phyloP scores from a whole-genome alignment of 1,284 basidiomycete species.

The Heterobasidion parviporum region DNA sequence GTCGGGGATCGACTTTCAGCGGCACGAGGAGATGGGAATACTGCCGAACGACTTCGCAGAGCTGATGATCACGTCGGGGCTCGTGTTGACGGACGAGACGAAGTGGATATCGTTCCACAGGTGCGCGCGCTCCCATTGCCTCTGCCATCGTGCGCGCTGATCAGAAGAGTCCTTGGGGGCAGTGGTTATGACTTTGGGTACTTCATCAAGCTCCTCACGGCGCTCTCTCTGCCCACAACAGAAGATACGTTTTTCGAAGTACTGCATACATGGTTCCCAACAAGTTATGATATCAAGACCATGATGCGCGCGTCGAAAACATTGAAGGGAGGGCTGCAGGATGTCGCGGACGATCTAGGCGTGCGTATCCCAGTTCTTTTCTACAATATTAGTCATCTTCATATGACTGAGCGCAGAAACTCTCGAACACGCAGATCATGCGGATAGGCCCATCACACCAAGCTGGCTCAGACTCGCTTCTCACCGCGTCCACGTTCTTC shows the following conservation, averaged over 20 bases:
- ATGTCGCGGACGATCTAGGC: slow-evolving; percentile 91
- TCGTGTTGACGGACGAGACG: slow-evolving; percentile 85
- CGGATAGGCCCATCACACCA: slow-evolving; percentile 92
- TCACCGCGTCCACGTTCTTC: slow-evolving; percentile 94
- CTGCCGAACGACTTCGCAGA: slow-evolving; percentile 94
- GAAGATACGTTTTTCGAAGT: slow-evolving; percentile 90
- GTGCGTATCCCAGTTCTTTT: slow-evolving; percentile 32
- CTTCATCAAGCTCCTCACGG: slow-evolving; percentile 92
- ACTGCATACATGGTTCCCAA: slow-evolving; percentile 91
- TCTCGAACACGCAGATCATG: slow-evolving; percentile 50
- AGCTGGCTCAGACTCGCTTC: slow-evolving; percentile 91
- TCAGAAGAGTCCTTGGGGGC: slow-evolving; percentile 2
- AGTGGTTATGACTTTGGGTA: slow-evolving; percentile 99
- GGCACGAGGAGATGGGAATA: slow-evolving; percentile 91
- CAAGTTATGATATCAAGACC: slow-evolving; percentile 97
- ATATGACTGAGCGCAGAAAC: slow-evolving; percentile 6
- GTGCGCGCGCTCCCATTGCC: slow-evolving; percentile 38
- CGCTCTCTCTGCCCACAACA: slow-evolving; percentile 77
- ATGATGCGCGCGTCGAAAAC: slow-evolving; percentile 87
- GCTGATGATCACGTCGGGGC: slow-evolving; percentile 90
- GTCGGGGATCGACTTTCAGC: slow-evolving; percentile 93
- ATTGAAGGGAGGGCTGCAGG: slow-evolving; percentile 90
- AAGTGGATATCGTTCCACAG: slow-evolving; percentile 99
- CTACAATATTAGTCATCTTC: slow-evolving; percentile 4
- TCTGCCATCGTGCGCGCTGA: neutral